These are phyloP conservation scores for Fusarium bactridioides DNA, from an alignment of 2,329 filamentous ascomycete species.

Conservation along the genomic window DNA sequence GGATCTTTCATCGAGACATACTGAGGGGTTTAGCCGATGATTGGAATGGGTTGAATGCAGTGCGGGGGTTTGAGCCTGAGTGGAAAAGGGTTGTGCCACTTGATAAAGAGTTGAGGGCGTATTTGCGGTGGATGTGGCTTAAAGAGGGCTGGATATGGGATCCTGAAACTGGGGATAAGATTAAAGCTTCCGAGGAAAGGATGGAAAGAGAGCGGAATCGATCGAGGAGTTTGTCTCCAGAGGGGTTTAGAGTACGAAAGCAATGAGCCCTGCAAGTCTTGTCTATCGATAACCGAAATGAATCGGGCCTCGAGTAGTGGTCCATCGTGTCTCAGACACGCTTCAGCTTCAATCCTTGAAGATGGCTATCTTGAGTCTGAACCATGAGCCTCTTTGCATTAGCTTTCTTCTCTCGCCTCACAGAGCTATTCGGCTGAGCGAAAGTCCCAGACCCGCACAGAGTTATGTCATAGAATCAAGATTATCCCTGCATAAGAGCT, in stretches of 20 bases:
- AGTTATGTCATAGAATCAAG: not conserved
- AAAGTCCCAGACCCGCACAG: not conserved
- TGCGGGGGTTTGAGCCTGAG: slow-evolving; percentile 4
- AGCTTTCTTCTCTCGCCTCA: not conserved
- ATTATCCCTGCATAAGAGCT: not conserved
- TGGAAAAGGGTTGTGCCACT: slow-evolving; percentile 26
- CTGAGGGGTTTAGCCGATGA: not conserved
- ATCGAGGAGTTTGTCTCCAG: not conserved
- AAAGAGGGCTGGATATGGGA: slow-evolving; percentile 27
- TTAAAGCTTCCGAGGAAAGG: not conserved
- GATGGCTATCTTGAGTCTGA: not conserved
- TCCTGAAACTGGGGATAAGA: slow-evolving; percentile 8
- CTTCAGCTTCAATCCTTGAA: not conserved
- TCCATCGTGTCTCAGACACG: not conserved
- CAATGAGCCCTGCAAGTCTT: not conserved
- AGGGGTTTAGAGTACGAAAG: not conserved
- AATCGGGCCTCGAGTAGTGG: not conserved
- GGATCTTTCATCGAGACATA: slow-evolving; percentile 26
- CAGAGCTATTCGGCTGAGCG: too few relatives aligned
- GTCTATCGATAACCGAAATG: not conserved
- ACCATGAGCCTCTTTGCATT: not conserved
- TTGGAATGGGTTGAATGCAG: not conserved
- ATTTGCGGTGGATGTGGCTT: slow-evolving; percentile 30
- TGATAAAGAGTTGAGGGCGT: slow-evolving; percentile 26
- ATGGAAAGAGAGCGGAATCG: not conserved